A percentile compares a stretch with the other conserved stretches of the same genome.
phyloP scores from a whole-genome alignment of 768 basidiomycete species.

The Peribolospora baueri region DNA sequence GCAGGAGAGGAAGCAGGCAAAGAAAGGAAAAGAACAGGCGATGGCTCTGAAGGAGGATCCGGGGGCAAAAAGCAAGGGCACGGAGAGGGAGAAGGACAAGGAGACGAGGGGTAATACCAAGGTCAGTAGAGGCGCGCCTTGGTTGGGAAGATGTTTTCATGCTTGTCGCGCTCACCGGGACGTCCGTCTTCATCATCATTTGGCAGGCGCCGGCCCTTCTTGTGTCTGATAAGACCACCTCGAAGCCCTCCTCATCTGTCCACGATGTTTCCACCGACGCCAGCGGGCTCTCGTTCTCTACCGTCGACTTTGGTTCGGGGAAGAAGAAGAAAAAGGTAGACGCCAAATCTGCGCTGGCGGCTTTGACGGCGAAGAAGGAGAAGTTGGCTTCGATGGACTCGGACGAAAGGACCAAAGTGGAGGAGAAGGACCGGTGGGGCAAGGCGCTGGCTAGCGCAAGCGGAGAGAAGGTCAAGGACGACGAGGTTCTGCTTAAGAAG shows the following conservation, averaged over 20 bases:
- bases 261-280: conserved; percentile 27
- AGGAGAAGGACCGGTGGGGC: conserved; percentile 68
- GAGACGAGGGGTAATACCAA: conserved; percentile 30
- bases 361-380: conserved; percentile 50
- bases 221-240: conserved; percentile 1
- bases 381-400: conserved; percentile 52
- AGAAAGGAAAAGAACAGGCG: conserved; percentile 9
- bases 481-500: conserved; percentile 65
- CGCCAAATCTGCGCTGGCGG: conserved; percentile 60
- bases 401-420: conserved; percentile 53
- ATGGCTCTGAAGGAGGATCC: conserved; percentile 13
- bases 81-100: conserved; percentile 4
- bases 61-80: conserved; percentile 34
- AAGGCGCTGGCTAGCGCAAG: conserved; percentile 70
- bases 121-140: conserved; percentile 21
- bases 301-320: conserved; percentile 25
- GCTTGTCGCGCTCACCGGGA: background rate
- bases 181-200: background rate
- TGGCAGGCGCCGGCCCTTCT: background rate
- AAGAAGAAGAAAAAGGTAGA: conserved; percentile 32
- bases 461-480: conserved; percentile 76
- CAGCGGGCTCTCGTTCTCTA: conserved; percentile 35
- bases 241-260: conserved; percentile 6
- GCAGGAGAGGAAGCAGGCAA: conserved; percentile 43
- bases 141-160: conserved; percentile 5